Percentiles rank a stretch among this genome's conserved stretches.
phyloP scores from a whole-genome alignment of 2,329 filamentous ascomycete species.

The Diplodia intermedia region DNA sequence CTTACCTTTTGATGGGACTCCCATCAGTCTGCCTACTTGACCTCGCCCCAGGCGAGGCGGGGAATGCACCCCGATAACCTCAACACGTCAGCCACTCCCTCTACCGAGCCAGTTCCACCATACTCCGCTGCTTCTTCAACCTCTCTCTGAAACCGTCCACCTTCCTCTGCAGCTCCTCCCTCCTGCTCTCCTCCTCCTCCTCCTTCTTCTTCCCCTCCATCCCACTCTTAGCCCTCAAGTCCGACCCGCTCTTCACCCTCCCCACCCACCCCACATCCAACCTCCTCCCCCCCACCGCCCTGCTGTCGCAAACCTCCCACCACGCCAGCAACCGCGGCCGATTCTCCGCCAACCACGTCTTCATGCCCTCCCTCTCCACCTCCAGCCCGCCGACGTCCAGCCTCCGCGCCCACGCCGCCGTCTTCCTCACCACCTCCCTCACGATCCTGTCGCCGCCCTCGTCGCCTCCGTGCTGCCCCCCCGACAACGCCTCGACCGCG shows the following conservation, averaged over 20 bases:
- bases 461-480: too few relatives aligned
- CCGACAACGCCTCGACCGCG: not conserved
- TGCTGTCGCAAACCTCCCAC: not conserved
- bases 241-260: not conserved
- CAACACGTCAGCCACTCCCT: not conserved
- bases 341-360: not conserved
- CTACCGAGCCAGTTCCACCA: not conserved
- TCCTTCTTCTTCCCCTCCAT: not conserved
- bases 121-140: conserved; percentile 11
- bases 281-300: not conserved
- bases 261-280: not conserved
- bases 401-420: not conserved
- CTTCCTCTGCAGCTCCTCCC: not conserved
- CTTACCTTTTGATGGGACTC: not conserved
- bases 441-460: not conserved
- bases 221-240: not conserved
- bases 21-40: not conserved
- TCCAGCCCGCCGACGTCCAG: not conserved
- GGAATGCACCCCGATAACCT: conserved; percentile 6
- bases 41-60: conserved; percentile 4
- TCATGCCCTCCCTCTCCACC: not conserved
- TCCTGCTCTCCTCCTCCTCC: not conserved
- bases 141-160: not conserved
- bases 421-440: not conserved
- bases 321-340: not conserved